Evolutionary conservation across 2,329 filamentous ascomycete species (phyloP).

Genomic region (Lachnellula subtilissima): DNA sequence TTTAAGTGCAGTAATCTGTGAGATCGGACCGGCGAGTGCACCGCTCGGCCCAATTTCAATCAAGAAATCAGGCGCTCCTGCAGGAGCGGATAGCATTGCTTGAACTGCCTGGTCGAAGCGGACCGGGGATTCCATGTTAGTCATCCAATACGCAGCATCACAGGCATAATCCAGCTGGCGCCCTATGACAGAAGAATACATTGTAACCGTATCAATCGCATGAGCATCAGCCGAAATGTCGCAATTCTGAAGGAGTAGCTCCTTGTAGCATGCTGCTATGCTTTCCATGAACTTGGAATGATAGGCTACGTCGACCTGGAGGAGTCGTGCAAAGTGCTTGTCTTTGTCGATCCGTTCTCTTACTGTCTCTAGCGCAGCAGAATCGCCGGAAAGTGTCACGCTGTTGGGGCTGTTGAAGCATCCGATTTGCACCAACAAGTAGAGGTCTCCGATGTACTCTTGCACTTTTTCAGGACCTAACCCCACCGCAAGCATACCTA

Average conservation of each 20-base stretch:
- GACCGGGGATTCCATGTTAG: constrained; percentile 17
- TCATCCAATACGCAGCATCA: constrained; percentile 13
- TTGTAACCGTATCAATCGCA: neutral
- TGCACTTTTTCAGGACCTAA: constrained; percentile 3
- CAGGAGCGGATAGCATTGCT: neutral
- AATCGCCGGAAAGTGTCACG: constrained; percentile 19
- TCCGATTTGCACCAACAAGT: constrained; percentile 14
- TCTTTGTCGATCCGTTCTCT: neutral
- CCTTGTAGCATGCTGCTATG: constrained; percentile 20
- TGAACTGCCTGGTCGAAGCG: constrained; percentile 8
- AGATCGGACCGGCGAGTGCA: constrained; percentile 30
- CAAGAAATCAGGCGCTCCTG: constrained; percentile 10
- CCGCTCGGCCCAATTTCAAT: constrained; percentile 33
- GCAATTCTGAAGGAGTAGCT: neutral
- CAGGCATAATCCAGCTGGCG: neutral
- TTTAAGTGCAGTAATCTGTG: constrained; percentile 16
- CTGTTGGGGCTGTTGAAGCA: constrained; percentile 20
- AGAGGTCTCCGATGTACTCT: neutral
- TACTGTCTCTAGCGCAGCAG: constrained; percentile 1
- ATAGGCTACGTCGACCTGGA: constrained; percentile 36
- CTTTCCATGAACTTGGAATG: constrained; percentile 32
- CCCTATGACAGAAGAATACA: constrained; percentile 5
- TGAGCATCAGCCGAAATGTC: neutral
- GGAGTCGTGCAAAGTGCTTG: constrained; percentile 29
- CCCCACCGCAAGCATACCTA: constrained; percentile 12